Conservation (phyloP, 164 flowering plant species). For the Cinnamomum micranthum region DNA sequence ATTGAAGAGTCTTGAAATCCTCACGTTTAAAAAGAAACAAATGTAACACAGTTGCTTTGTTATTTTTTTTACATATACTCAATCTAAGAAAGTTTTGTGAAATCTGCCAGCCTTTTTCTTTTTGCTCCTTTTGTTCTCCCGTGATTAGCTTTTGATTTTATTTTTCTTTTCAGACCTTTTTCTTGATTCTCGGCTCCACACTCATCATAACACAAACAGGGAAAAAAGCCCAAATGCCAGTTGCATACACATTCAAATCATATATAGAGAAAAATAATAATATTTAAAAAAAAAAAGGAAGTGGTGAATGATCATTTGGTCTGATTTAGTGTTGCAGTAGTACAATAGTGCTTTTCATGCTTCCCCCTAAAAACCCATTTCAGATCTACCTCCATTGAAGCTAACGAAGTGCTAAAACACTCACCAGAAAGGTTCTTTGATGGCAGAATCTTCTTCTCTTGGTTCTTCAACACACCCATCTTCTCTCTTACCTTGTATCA, state of each 20-base stretch:
- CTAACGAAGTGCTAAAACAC: not conserved
- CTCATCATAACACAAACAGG: not conserved
- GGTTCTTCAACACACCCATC: conserved; percentile 12
- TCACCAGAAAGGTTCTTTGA: conserved; percentile 36
- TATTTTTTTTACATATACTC: not conserved
- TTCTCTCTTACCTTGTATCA: not conserved
- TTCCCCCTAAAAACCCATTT: not conserved
- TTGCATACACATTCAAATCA: not conserved
- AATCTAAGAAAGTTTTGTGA: not conserved
- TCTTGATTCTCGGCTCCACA: not conserved
- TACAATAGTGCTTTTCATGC: not conserved
- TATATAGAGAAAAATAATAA: not conserved
- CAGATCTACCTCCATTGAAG: not conserved
- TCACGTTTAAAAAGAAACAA: not conserved
- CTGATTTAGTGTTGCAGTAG: not conserved
- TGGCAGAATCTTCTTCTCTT: conserved; percentile 21
- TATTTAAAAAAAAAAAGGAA: not conserved
- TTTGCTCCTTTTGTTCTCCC: not conserved
- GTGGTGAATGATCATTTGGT: conserved; percentile 1
- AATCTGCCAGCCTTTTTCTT: conserved; percentile 1
- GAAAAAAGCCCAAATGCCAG: not conserved
- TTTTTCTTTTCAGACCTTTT: too few species aligned
- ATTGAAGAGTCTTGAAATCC: not conserved
- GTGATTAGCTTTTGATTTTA: not conserved
- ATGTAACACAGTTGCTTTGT: not conserved